These are phyloP conservation scores for Leccinum fibrillosum DNA, from an alignment of 768 basidiomycete species.

Conservation along the genomic window DNA sequence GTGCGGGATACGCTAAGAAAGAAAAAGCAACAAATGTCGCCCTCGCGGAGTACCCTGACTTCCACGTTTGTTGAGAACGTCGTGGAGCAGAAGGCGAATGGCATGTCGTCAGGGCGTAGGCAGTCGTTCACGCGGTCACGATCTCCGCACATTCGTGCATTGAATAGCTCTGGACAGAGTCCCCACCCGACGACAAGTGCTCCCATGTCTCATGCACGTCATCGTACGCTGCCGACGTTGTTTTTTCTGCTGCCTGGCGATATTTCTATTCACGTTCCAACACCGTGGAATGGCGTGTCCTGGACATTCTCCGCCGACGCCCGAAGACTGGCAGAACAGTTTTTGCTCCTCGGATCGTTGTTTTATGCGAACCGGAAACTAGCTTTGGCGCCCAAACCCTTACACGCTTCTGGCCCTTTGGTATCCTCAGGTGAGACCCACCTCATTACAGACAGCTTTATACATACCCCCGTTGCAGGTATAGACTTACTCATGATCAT, in stretches of 20 bases:
- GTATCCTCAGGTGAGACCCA: slow-evolving; percentile 48
- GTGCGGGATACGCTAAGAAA: slow-evolving; percentile 24
- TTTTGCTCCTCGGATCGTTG: slow-evolving; percentile 61
- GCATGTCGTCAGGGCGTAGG: slow-evolving; percentile 35
- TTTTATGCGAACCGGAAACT: slow-evolving; percentile 49
- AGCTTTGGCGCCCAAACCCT: slow-evolving; percentile 7
- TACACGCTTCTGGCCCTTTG: slow-evolving; percentile 36
- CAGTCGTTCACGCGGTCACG: slow-evolving; percentile 68
- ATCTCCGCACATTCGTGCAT: slow-evolving; percentile 51
- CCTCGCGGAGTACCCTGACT: slow-evolving; percentile 23
- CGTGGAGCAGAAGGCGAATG: slow-evolving; percentile 33
- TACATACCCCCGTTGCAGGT: slow-evolving; percentile 38
- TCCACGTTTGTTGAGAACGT: slow-evolving; percentile 24
- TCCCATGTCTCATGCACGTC: slow-evolving; percentile 41
- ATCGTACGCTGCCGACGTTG: slow-evolving; percentile 26
- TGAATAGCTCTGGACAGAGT: slow-evolving; percentile 33
- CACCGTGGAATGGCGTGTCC: slow-evolving; percentile 38
- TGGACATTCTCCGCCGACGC: slow-evolving; percentile 59
- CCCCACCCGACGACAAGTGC: slow-evolving; percentile 38
- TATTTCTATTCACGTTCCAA: slow-evolving; percentile 41
- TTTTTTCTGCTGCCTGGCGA: slow-evolving; percentile 46
- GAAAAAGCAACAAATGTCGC: slow-evolving; percentile 27
- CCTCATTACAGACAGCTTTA: background rate
- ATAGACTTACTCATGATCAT: slow-evolving; percentile 51
- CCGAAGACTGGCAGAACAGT: slow-evolving; percentile 60